Evolutionary conservation across 768 basidiomycete genomes (phyloP), one percentile per base, ranked within the genome.

Genomic region (Steccherinum ochraceum): DNA sequence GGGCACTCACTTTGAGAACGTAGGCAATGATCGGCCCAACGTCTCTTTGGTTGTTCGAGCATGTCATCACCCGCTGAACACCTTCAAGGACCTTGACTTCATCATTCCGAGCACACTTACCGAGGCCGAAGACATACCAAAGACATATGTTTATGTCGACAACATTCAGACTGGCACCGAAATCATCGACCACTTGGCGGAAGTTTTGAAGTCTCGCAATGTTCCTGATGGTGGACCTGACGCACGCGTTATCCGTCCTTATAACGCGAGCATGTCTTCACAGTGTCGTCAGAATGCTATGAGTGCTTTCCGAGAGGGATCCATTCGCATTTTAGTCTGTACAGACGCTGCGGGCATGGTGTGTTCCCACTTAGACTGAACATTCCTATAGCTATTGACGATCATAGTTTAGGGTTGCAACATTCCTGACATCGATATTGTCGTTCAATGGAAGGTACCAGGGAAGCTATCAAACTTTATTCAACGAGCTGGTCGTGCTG

Each of bases 271-370:
- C 0, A 55, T 60, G 20, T 56, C 58, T 0, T 2, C 18, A 0
- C 44, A 58, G 10, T 62, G 66, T 51, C 60, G 64, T 2, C n/a
- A 26, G 2, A 18, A 46, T 2, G 61, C 64, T 0, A 63, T 71
- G 63, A 11, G 26, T 0, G 40, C 58, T 1, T 69, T 71, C 54
- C 61, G 59, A 25, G 30, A 25, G 0, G 67, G 68, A 0, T 19
- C 26, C 0, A 48, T 71, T 1, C 61, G 66, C 0, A 57, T 72
- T 2, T 24, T 70, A 5, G 56, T 69, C 2, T 70, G 68, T 50
- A 71, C 70, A 0, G 69, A 71, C 53, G 70, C 69, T 10, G 65
- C 67, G 16, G 67, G 67, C 24, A 69, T 69, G 67, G 68, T 67
- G 21, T 24, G 64, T 40, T 16, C n/a, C n/a, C n/a, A n/a, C n/a